These are phyloP conservation scores for Globisporangium takayamanum DNA, from an alignment of 352 stramenopile genomes.

Conservation along the genomic window DNA sequence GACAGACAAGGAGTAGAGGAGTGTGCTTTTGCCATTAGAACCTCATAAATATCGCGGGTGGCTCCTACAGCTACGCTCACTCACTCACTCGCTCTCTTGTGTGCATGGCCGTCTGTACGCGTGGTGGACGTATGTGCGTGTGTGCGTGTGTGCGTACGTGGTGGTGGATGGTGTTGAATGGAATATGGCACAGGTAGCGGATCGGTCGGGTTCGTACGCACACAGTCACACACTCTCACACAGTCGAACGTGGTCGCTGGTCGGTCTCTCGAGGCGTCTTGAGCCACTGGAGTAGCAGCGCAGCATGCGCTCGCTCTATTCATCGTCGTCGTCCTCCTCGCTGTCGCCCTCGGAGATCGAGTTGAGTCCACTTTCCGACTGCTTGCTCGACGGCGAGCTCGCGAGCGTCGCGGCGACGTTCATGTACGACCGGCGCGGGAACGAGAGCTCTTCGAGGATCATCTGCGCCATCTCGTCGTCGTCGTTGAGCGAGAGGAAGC, in stretches of 20 bases:
- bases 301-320: not conserved
- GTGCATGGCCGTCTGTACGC: not conserved
- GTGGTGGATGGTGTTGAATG: conserved; percentile 1
- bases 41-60: not conserved
- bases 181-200: conserved; percentile 12
- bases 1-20: not conserved
- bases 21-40: not conserved
- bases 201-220: not conserved
- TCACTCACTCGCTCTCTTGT: not conserved
- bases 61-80: not conserved
- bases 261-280: conserved; percentile 2
- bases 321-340: conserved; percentile 32
- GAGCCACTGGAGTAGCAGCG: not conserved
- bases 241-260: not conserved
- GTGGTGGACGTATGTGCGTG: not conserved
- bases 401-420: conserved; percentile 57
- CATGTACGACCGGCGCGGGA: conserved; percentile 49
- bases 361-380: conserved; percentile 51
- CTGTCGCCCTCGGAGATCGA: conserved; percentile 67
- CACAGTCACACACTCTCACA: not conserved
- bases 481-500: conserved; percentile 58
- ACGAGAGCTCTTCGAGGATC: conserved; percentile 66
- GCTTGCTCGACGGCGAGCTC: conserved; percentile 45
- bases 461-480: conserved; percentile 73
- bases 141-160: not conserved